These are phyloP conservation scores for Prunus yedoensis DNA, from an alignment of 331 rosid genomes.

Conservation along the genomic window DNA sequence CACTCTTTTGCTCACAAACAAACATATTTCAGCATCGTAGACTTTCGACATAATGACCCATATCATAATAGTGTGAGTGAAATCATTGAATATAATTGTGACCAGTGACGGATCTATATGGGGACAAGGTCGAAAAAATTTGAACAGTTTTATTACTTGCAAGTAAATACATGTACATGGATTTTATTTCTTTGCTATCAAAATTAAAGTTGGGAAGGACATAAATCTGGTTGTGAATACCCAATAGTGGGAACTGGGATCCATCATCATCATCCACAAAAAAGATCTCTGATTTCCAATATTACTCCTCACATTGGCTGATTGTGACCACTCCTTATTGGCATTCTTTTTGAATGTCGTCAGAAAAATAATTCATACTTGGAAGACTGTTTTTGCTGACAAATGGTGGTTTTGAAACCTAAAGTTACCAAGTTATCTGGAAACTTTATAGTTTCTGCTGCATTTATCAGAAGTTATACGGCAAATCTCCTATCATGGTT, in stretches of 20 bases:
- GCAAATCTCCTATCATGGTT: too few species aligned
- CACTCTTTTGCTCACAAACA: neutral
- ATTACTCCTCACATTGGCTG: slow-evolving; percentile 26
- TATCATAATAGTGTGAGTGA: neutral
- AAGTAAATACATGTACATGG: too few species aligned
- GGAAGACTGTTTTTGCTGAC: neutral
- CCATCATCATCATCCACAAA: slow-evolving; percentile 42
- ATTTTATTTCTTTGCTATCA: neutral
- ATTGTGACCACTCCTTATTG: slow-evolving; percentile 52
- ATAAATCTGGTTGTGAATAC: slow-evolving; percentile 18
- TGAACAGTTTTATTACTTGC: too few species aligned
- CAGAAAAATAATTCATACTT: neutral
- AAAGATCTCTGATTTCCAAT: slow-evolving; percentile 9
- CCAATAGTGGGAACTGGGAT: slow-evolving; percentile 26
- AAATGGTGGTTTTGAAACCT: neutral
- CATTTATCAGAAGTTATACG: too few species aligned
- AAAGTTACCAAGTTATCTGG: too few species aligned
- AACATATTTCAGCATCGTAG: too few species aligned
- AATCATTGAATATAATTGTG: neutral
- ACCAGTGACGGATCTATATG: too few species aligned
- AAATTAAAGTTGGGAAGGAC: slow-evolving; percentile 20
- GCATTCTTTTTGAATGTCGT: slow-evolving; percentile 28
- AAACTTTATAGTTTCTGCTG: too few species aligned
- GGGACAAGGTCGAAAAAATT: too few species aligned
- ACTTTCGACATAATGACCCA: neutral